Base-by-base conservation (phyloP, 2,329 filamentous ascomycete species). In the Endothia cerciana region DNA sequence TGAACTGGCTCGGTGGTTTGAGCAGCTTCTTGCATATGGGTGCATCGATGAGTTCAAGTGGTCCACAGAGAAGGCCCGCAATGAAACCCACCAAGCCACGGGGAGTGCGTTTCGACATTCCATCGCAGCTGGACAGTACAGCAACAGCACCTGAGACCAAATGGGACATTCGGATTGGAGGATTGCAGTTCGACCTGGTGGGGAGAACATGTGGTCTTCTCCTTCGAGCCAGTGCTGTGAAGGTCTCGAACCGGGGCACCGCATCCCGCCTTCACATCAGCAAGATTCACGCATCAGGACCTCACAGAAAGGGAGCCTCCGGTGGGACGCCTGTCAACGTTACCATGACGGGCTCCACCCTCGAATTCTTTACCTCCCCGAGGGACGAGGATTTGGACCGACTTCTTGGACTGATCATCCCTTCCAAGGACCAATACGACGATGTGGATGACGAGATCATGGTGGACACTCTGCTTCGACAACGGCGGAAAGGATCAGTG, bases 391-490 rank as follows among this genome's bases (percentile, higher is more conserved):
- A 99, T 75, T 82, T 99, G 0, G 91, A 94, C 72, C 87, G 89
- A 41, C 83, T 99, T 1, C 80, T 99, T 0, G 90, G 91, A 62
- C 83, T 99, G 61, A 91, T 99, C 64, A 97, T 91, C 7, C 96
- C 95, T 0, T 97, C 94, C 0, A 95, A 93, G 70, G 89, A 95
- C 75, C 93, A 94, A 69, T 97, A 95, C 72, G 85, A 89, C 70
- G 90, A 94, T 68, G 88, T 89, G 57, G 91, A 96, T 67, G 93
- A 97, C 71, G 94, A 98, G 72, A 97, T 99, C 67, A 89, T 99
- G 83, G 87, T 99, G 28, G 94, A 98, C 71, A 97, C 93, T 0
- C 82, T 99, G 0, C 80, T 98, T 17, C 86, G 92, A 28, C 95
- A 99, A 76, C 85, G 95, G 67, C 86, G 90, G 62, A 94, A 97